Conservation (phyloP, 2,329 filamentous ascomycete genomes). For the Sclerotiophoma versabilis region DNA sequence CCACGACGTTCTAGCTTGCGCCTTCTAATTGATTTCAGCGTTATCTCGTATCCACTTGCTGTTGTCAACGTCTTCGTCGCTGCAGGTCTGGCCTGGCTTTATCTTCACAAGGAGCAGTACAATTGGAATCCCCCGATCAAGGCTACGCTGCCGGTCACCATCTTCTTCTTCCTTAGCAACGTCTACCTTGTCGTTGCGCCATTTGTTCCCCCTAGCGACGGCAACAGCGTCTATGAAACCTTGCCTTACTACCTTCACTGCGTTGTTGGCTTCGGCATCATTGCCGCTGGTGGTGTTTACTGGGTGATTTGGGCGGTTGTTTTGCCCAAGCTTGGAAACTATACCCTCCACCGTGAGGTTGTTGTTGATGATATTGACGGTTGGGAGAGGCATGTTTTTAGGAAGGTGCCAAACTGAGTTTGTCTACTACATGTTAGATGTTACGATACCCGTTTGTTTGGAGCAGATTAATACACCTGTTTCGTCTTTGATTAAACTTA, state of each 20-base stretch:
- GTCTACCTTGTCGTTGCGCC: constrained; percentile 61
- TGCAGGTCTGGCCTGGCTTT: constrained; percentile 57
- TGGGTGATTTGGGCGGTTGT: constrained; percentile 61
- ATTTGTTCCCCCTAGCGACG: constrained; percentile 58
- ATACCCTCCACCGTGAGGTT: constrained; percentile 47
- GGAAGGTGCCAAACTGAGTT: constrained; percentile 27
- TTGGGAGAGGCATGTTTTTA: constrained; percentile 51
- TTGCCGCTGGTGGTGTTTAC: constrained; percentile 59
- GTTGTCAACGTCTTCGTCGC: constrained; percentile 61
- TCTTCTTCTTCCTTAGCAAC: constrained; percentile 63
- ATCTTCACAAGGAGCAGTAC: constrained; percentile 50
- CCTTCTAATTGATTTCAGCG: constrained; percentile 45
- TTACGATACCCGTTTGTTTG: constrained; percentile 13
- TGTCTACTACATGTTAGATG: background rate
- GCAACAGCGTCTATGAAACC: constrained; percentile 60
- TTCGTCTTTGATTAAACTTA: too few relatives aligned
- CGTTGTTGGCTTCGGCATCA: constrained; percentile 60
- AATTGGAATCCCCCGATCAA: constrained; percentile 59
- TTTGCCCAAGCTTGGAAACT: constrained; percentile 53
- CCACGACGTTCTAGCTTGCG: background rate
- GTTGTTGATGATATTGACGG: constrained; percentile 46
- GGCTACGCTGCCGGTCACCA: constrained; percentile 57
- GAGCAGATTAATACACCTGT: too few relatives aligned
- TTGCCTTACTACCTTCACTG: constrained; percentile 63
- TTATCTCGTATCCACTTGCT: constrained; percentile 71